Evolutionary conservation across 116 monocot species (phyloP), one percentile per base, ranked within the genome.

Genomic region (Cymodocea nodosa): DNA sequence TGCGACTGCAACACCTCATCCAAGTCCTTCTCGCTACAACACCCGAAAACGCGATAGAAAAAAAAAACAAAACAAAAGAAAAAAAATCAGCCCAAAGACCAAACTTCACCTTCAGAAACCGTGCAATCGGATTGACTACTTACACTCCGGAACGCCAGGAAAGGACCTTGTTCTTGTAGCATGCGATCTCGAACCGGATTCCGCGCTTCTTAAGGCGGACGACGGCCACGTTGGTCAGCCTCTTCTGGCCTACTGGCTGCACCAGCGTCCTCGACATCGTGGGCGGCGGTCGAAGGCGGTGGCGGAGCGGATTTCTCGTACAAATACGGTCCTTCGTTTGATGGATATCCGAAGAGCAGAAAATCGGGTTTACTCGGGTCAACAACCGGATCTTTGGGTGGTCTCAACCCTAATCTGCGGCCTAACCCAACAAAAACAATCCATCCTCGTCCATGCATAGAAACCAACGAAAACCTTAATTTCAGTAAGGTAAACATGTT

Each of bases 131-230:
- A 20, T n/a, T 5, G 15, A 39, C 25, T 20, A 11, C 81, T 6
- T 83, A 83, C 89, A 87, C 83, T 59, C 87, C 78, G 48, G 87
- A 76, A 7, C 95, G 85, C 95, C 95, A 95, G 0, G 95, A 95
- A 12, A 95, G 83, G 67, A 95, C 95, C 83, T 87, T 95, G 85
- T 95, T 95, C 81, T 90, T 90, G 77, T 87, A 95, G 81, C 95
- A 95, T n/a, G 95, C 95, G 61, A 95, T 85, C 85, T 95, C 95
- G 73, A 94, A 95, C 11, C 95, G 78, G 51, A 76, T 25, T 0
- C 95, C 87, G 70, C 63, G 70, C 85, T 90, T 95, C 81, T 85
- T 87, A 59, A 95, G 79, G 37, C 90, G 83, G n/a, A 95, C 90
- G 50, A 95, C 75, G 44, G 95, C 95, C 23, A 95, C 85, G 87